Evolutionary conservation across 169 alveolate genomes (phyloP).

Genomic region (Cryptosporidium ubiquitum): DNA sequence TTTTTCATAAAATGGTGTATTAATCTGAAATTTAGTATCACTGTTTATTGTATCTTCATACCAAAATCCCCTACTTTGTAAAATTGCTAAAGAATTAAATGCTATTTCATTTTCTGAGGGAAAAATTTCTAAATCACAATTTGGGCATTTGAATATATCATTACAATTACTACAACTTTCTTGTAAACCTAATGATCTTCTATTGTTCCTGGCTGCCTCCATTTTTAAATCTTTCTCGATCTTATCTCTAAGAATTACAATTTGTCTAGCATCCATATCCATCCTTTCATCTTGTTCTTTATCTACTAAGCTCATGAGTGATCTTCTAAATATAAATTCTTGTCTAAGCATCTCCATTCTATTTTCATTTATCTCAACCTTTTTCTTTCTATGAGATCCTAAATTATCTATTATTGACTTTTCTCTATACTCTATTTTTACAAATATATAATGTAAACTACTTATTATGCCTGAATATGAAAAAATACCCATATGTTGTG

Average conservation of each 20-base stretch:
- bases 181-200: neutral
- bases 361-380: neutral
- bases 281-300: constrained; percentile 34
- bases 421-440: constrained; percentile 16
- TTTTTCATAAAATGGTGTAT: constrained; percentile 30
- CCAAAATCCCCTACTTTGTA: constrained; percentile 36
- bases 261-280: constrained; percentile 67
- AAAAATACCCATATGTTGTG: constrained; percentile 45
- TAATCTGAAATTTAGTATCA: neutral
- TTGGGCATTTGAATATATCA: constrained; percentile 60
- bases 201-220: neutral
- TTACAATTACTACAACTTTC: constrained; percentile 22
- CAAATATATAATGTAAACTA: constrained; percentile 47
- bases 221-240: constrained; percentile 23
- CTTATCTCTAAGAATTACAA: constrained; percentile 53
- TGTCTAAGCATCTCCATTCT: neutral
- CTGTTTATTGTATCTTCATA: constrained; percentile 10
- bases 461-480: constrained; percentile 29
- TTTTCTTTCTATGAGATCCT: constrained; percentile 61
- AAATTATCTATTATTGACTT: constrained; percentile 48
- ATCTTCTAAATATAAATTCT: constrained; percentile 57
- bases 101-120: constrained; percentile 50
- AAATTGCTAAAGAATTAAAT: constrained; percentile 24
- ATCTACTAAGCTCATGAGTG: neutral
- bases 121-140: constrained; percentile 54